phyloP scores from a whole-genome alignment of 495 filamentous ascomycete species.

The Neurospora sp. region DNA sequence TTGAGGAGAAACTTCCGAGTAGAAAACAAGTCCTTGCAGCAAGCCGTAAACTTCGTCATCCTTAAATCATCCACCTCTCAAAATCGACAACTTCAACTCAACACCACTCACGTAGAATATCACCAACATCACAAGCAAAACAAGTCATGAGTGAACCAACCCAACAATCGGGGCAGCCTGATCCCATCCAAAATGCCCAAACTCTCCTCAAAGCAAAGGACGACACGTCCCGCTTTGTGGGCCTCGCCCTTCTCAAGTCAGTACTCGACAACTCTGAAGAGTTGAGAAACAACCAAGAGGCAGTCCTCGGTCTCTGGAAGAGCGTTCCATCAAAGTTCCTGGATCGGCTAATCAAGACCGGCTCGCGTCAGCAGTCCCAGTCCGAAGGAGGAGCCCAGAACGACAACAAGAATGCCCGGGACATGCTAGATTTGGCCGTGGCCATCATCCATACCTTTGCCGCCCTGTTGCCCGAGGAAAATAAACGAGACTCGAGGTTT shows the following conservation, averaged over 20 bases:
- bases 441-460: slow-evolving; percentile 50
- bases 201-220: slow-evolving; percentile 43
- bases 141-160: slow-evolving; percentile 7
- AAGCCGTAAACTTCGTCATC: not conserved
- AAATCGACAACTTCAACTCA: not conserved
- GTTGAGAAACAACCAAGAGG: slow-evolving; percentile 27
- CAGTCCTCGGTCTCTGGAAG: slow-evolving; percentile 36
- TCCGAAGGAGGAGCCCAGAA: not conserved
- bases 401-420: slow-evolving; percentile 27
- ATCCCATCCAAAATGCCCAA: slow-evolving; percentile 30
- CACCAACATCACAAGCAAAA: not conserved
- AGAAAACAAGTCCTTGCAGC: not conserved
- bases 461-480: slow-evolving; percentile 36
- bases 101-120: not conserved
- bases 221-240: slow-evolving; percentile 56
- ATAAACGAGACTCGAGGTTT: slow-evolving; percentile 31
- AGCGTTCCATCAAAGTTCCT: slow-evolving; percentile 48
- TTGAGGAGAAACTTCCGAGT: no score
- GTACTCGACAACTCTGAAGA: slow-evolving; percentile 45
- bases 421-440: slow-evolving; percentile 53
- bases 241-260: slow-evolving; percentile 51
- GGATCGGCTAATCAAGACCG: slow-evolving; percentile 47
- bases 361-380: slow-evolving; percentile 15
- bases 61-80: not conserved
- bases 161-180: not conserved